phyloP scores from a whole-genome alignment of 2,329 filamentous ascomycete species.

The Talaromyces sp. region DNA sequence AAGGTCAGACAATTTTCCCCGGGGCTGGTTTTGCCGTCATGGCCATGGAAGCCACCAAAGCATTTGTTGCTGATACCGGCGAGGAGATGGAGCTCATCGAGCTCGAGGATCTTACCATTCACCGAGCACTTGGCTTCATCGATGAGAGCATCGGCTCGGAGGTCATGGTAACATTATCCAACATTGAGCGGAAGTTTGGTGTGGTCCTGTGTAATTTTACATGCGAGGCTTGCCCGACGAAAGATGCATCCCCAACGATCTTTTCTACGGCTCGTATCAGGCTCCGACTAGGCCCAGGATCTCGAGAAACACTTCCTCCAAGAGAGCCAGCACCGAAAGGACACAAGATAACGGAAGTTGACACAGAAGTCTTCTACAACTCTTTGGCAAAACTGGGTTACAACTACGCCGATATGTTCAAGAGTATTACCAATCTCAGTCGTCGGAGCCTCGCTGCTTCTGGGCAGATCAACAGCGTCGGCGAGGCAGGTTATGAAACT shows the following conservation, averaged over 20 bases:
- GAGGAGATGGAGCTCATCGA: conserved; percentile 1
- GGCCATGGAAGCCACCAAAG: conserved; percentile 25
- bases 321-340: background rate
- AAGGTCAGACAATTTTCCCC: conserved; percentile 32
- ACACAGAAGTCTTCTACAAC: conserved; percentile 28
- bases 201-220: background rate
- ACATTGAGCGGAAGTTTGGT: background rate
- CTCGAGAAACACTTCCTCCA: background rate
- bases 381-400: conserved; percentile 27
- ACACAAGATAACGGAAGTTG: conserved; percentile 16
- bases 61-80: background rate
- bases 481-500: background rate
- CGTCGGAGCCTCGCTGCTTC: conserved; percentile 21
- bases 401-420: conserved; percentile 28
- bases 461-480: conserved; percentile 3
- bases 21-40: conserved; percentile 30
- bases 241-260: background rate
- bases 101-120: background rate
- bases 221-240: background rate
- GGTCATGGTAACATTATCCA: conserved; percentile 2
- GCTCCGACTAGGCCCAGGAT: background rate
- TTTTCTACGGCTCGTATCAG: background rate
- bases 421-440: conserved; percentile 18
- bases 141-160: conserved; percentile 3
- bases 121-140: background rate